Conservation (phyloP, 2,329 filamentous ascomycete genomes). For the Aureobasidium sp. region DNA sequence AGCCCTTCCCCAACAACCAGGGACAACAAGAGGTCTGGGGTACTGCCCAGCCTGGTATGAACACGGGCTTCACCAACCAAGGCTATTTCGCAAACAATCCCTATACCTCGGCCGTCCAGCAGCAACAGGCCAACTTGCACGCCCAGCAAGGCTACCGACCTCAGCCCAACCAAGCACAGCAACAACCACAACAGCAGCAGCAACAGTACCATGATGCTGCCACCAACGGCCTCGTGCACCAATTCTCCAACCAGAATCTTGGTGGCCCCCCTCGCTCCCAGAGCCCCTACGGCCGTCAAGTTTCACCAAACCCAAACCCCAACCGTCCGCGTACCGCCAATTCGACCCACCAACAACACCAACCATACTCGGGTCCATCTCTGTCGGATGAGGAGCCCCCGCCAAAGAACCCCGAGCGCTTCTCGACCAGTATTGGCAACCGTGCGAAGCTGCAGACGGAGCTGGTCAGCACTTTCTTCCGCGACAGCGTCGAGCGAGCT, state of each 20-base stretch:
- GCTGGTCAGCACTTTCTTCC: slow-evolving; percentile 76
- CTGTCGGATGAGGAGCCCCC: slow-evolving; percentile 62
- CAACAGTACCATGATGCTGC: slow-evolving; percentile 65
- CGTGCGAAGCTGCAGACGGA: slow-evolving; percentile 59
- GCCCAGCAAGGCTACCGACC: slow-evolving; percentile 43
- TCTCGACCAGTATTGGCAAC: slow-evolving; percentile 79
- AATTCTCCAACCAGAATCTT: slow-evolving; percentile 95
- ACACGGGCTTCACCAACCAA: slow-evolving; percentile 35
- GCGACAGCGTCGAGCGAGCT: slow-evolving; percentile 94
- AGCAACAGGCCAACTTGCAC: slow-evolving; percentile 43
- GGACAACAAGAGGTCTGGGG: slow-evolving; percentile 57
- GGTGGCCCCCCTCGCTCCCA: slow-evolving; percentile 59
- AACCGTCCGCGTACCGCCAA: slow-evolving; percentile 75
- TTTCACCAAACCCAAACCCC: slow-evolving; percentile 56
- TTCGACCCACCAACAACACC: slow-evolving; percentile 35
- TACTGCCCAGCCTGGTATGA: slow-evolving; percentile 33
- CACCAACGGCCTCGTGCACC: slow-evolving; percentile 85
- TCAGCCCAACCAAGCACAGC: slow-evolving; percentile 34
- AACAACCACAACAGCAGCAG: slow-evolving; percentile 41
- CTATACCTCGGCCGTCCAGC: slow-evolving; percentile 32
- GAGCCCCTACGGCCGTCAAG: slow-evolving; percentile 60
- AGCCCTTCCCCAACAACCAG: slow-evolving; percentile 61
- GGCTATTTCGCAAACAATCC: slow-evolving; percentile 48
- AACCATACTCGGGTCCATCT: slow-evolving; percentile 46
- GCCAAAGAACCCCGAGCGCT: slow-evolving; percentile 72